These are phyloP conservation scores for Parsonsia alboflavescens DNA, from an alignment of 257 asterid genomes.

Conservation along the genomic window DNA sequence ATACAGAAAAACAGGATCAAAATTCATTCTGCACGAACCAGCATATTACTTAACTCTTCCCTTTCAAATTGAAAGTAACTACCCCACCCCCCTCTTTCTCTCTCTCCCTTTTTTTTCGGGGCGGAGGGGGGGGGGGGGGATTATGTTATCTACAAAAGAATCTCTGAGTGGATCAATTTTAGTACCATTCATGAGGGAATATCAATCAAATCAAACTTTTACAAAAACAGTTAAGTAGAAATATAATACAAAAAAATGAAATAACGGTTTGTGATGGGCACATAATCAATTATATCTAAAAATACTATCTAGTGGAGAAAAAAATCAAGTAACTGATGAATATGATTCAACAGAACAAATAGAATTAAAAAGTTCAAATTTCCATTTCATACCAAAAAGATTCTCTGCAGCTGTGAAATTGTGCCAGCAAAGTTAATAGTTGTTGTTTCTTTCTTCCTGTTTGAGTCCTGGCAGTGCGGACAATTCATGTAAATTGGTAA, in stretches of 20 bases:
- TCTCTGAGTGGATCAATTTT: background rate
- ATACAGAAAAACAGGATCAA: background rate
- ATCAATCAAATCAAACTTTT: background rate
- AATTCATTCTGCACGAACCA: background rate
- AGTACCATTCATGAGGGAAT: background rate
- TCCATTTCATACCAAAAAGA: conserved; percentile 59
- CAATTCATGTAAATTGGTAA: conserved; percentile 88
- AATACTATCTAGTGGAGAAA: background rate
- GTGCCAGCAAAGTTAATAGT: conserved; percentile 63
- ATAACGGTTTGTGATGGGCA: background rate
- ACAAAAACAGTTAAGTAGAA: background rate
- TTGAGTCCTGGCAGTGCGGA: conserved; percentile 66
- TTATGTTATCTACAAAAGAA: background rate
- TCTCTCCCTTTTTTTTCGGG: background rate
- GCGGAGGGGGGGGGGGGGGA: background rate
- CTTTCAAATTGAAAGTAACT: background rate
- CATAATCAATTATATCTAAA: background rate
- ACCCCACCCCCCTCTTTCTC: no score
- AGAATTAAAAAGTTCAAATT: conserved; percentile 18
- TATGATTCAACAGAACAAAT: conserved; percentile 4
- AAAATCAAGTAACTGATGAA: background rate
- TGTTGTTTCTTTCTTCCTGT: conserved; percentile 35
- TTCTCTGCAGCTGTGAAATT: conserved; percentile 90
- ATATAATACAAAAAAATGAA: background rate
- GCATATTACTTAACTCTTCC: background rate